A percentile compares a stretch with the other conserved stretches of the same genome.
Evolutionary conservation across 2,329 filamentous ascomycete genomes (phyloP).

Genomic region (Hymenoscyphus infarciens): DNA sequence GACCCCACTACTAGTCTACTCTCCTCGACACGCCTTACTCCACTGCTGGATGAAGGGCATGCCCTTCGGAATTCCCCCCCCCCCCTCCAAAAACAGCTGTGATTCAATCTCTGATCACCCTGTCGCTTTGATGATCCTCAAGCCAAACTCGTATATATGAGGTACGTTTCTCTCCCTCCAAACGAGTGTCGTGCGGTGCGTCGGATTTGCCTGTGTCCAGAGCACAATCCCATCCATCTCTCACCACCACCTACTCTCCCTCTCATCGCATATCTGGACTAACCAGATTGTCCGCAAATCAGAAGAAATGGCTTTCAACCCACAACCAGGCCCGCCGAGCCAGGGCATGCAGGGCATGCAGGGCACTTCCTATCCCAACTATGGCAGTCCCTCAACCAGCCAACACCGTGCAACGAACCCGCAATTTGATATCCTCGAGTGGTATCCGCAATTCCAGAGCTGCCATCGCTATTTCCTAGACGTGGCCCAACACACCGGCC

Average conservation of each 20-base stretch:
- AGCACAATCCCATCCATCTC: neutral
- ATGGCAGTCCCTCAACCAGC: slow-evolving; percentile 18
- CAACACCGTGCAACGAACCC: slow-evolving; percentile 17
- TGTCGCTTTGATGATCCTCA: neutral
- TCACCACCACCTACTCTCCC: neutral
- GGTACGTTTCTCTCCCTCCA: neutral
- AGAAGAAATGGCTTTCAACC: slow-evolving; percentile 24
- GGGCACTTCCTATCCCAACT: slow-evolving; percentile 16
- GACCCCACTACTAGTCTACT: neutral
- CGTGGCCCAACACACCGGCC: slow-evolving; percentile 76
- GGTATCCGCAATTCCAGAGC: slow-evolving; percentile 87
- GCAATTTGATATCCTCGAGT: slow-evolving; percentile 77
- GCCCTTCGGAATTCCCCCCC: neutral
- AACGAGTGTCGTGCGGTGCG: neutral
- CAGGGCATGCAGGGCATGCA: slow-evolving; percentile 16
- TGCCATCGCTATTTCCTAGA: slow-evolving; percentile 92
- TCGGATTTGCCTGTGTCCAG: neutral
- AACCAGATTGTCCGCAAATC: neutral
- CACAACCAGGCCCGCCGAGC: slow-evolving; percentile 18
- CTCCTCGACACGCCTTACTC: neutral
- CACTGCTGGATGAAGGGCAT: neutral
- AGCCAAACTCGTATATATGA: neutral
- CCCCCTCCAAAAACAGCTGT: too few relatives aligned
- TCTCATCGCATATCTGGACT: neutral
- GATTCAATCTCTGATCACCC: neutral